Evolutionary conservation across 805 yeast species (phyloP), one percentile per base, ranked within the genome.

Genomic region (Starmerella vaccinii): DNA sequence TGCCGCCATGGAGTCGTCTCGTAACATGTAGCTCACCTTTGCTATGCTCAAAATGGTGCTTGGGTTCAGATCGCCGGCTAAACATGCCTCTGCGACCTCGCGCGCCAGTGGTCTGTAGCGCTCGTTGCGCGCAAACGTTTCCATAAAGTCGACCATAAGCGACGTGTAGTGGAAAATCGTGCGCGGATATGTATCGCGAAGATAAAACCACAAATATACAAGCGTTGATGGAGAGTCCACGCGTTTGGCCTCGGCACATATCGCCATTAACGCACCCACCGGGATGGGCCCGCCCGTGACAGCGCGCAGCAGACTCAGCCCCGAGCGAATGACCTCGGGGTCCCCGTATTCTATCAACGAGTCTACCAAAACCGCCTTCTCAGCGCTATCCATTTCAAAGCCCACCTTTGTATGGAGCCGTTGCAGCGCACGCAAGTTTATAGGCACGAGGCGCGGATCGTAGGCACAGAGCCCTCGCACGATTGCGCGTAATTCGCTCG

Each of bases 371-470:
- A 19, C 15, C 16, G 51, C 42, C 47, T 57, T 56, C 24, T 57
- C 56, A 5, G 33, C 29, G 47, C 57, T 47, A 24, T 40, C 43
- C 41, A 57, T 24, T 7, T 43, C 46, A 5, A 49, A 4, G 7
- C 21, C 24, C 15, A 39, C 8, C 7, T 18, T 12, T 12, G 32
- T n/a, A 21, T 26, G 15, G 35, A 57, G 37, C 30, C 10, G 1
- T 2, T 13, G 21, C 29, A 57, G 47, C 1, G 59, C 52, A n/a
- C 23, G 29, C 16, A 57, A 16, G 26, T 56, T 46, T 4, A 57
- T 33, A 1, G 59, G 61, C 3, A 53, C 49, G 21, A 52, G 47
- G 24, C 55, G 54, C 8, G 61, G 55, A 30, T 57, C 57, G 33
- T 38, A 56, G 3, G 26, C 49, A 12, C 39, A n/a, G 21, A 57